Evolutionary conservation across 2,329 filamentous ascomycete species (phyloP).

Genomic region (Ophiosphaerella narmari): DNA sequence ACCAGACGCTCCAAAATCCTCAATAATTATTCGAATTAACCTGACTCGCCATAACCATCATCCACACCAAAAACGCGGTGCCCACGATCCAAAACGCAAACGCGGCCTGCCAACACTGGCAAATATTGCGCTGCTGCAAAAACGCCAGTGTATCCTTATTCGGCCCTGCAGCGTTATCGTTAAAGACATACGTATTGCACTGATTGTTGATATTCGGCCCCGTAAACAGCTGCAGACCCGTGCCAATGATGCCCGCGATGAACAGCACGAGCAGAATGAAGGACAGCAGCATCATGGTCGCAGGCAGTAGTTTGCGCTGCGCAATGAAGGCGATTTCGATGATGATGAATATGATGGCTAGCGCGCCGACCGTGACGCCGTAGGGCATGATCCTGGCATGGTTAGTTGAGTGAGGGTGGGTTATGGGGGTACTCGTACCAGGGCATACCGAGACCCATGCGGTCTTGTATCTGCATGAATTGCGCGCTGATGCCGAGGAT

Average conservation of each 20-base stretch:
- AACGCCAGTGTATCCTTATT: slow-evolving; percentile 63
- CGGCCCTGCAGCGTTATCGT: slow-evolving; percentile 53
- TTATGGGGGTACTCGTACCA: slow-evolving; percentile 53
- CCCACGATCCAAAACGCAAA: slow-evolving; percentile 69
- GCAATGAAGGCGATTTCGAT: slow-evolving; percentile 62
- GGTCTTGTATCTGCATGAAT: slow-evolving; percentile 63
- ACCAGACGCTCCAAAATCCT: background rate
- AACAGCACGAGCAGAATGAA: slow-evolving; percentile 67
- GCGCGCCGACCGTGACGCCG: slow-evolving; percentile 61
- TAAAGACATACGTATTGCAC: slow-evolving; percentile 62
- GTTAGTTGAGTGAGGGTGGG: slow-evolving; percentile 9
- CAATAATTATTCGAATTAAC: slow-evolving; percentile 55
- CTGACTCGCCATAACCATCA: slow-evolving; percentile 66
- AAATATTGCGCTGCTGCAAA: slow-evolving; percentile 66
- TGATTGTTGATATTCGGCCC: slow-evolving; percentile 62
- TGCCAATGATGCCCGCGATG: slow-evolving; percentile 66
- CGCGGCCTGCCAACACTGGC: slow-evolving; percentile 65
- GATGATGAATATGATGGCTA: slow-evolving; percentile 63
- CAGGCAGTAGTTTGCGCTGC: slow-evolving; percentile 61
- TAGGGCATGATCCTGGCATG: slow-evolving; percentile 65
- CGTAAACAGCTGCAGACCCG: slow-evolving; percentile 65
- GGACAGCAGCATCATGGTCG: slow-evolving; percentile 62
- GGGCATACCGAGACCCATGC: slow-evolving; percentile 60
- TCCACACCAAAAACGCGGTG: slow-evolving; percentile 67
- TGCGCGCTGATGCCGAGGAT: slow-evolving; percentile 65